Evolutionary conservation across 768 basidiomycete genomes (phyloP), one percentile per base, ranked within the genome.

Genomic region (Mycena filopes): DNA sequence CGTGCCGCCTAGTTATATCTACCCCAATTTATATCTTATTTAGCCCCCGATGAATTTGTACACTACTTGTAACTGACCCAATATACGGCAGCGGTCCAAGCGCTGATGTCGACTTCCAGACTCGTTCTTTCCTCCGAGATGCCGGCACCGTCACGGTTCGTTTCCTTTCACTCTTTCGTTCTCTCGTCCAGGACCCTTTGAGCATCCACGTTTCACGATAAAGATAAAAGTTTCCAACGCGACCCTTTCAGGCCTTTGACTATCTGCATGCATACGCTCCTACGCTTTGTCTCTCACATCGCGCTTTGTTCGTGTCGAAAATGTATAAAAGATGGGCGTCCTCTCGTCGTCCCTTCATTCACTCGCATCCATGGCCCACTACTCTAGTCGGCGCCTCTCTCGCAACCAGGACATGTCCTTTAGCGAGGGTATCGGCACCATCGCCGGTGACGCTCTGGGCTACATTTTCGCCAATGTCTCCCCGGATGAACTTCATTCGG

Each of bases 401-500:
- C 51, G 57, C 56, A 48, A 25, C 38, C 33, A 28, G 18, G 26
- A 29, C 36, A 21, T 18, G 12, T 57, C 62, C 33, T 51, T 59
- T 57, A 65, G 50, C 55, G 57, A 40, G 38, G 63, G 42, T 11
- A 21, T 26, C 10, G 40, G n/a, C 28, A n/a, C 31, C 26, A 13
- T 33, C 20, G 21, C 50, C 21, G 45, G 50, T n/a, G 41, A 41
- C 4, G 55, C 55, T n/a, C 49, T 26, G 28, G n/a, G n/a, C n/a
- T 73, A 72, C 26, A 21, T 68, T 45, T 53, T 72, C 9, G 51
- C 56, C 64, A 72, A 74, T 31, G 48, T 46, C 16, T 56, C 56
- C 5, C 64, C 73, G 20, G 53, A 65, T 20, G 70, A 71, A 18
- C 42, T 75, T 18, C 63, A 71, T 45, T n/a, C 29, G 2, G 45